These are phyloP conservation scores for Antrodiella citrinella DNA, from an alignment of 768 basidiomycete species.

Conservation along the genomic window DNA sequence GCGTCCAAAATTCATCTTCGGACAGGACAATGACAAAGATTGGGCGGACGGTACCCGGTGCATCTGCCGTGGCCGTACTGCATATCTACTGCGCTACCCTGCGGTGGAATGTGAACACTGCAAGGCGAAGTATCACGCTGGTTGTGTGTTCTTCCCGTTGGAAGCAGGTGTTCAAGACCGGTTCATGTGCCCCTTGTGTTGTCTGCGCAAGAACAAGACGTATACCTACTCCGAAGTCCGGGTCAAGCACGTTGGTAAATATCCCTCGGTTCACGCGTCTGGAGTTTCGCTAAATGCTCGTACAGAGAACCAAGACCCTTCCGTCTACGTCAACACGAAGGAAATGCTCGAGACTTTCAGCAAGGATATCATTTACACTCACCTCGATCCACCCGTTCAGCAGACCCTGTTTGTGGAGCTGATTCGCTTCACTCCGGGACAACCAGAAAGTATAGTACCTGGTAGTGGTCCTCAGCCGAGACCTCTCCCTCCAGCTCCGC, in stretches of 20 bases:
- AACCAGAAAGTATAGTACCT: slow-evolving; percentile 32
- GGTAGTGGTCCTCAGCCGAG: slow-evolving; percentile 14
- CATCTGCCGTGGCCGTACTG: slow-evolving; percentile 66
- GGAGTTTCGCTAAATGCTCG: slow-evolving; percentile 14
- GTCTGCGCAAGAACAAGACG: slow-evolving; percentile 59
- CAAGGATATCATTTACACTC: slow-evolving; percentile 63
- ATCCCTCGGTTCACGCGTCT: neutral
- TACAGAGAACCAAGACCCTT: slow-evolving; percentile 38
- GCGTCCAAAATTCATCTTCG: slow-evolving; percentile 60
- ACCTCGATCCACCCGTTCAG: slow-evolving; percentile 52
- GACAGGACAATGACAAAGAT: slow-evolving; percentile 67
- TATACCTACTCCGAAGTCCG: slow-evolving; percentile 75
- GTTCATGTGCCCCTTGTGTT: slow-evolving; percentile 75
- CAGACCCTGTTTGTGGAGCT: slow-evolving; percentile 73
- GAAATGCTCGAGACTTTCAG: slow-evolving; percentile 70
- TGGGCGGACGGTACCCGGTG: slow-evolving; percentile 73
- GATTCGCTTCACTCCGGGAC: slow-evolving; percentile 50
- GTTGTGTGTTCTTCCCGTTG: slow-evolving; percentile 65
- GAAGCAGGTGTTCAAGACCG: slow-evolving; percentile 29
- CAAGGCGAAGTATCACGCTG: slow-evolving; percentile 58
- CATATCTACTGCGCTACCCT: slow-evolving; percentile 51
- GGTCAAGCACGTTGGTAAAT: slow-evolving; percentile 54
- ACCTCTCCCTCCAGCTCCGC: slow-evolving; percentile 11
- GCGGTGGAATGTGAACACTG: slow-evolving; percentile 63
- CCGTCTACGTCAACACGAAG: slow-evolving; percentile 62